Evolutionary conservation across 148 eudicot species (phyloP), one percentile per base, ranked within the genome.

Genomic region (Amaranthus cruentus): DNA sequence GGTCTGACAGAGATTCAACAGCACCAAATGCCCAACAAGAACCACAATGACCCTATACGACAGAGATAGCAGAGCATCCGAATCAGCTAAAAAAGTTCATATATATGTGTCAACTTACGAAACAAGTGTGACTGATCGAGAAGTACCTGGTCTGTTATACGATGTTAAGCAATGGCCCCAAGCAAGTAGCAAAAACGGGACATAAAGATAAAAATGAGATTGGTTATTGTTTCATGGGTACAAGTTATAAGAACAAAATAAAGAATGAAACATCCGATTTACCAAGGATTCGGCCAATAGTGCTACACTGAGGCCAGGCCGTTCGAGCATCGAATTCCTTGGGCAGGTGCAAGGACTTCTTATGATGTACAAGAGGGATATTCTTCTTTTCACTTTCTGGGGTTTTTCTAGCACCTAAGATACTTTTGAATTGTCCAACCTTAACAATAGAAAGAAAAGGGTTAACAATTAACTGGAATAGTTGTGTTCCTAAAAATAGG

Each of bases 21-120:
- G 98, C 97, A 77, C 89, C 98, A 83, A 91, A 93, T 66, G 98
- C 98, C 98, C 98, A 93, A 68, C 98, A 93, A 72, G 98, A 93
- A 84, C 98, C 98, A 82, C 98, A 93, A 66, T 93, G 98, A 69
- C 98, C 98, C 96, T 93, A 81, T 76, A 55, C 48, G 49, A 65
- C 38, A 71, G 28, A 64, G 57, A 67, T 56, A 67, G 47, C 42
- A 73, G 52, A 47, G 60, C 47, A 69, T 56, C 65, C 18, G 66
- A 70, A 68, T 76, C 68, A 57, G 50, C 55, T 47, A 5, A 68
- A 5, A 71, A 42, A 21, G 54, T 8, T 49, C 12, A 14, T 28
- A 28, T 18, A 18, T 46, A 65, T 47, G 18, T 12, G 52, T 9
- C 21, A 15, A 1, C 47, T 28, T 28, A 28, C 1, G 3, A 48